phyloP scores from a whole-genome alignment of 2,329 filamentous ascomycete species.

The Mycosphaerelloides madeirae region DNA sequence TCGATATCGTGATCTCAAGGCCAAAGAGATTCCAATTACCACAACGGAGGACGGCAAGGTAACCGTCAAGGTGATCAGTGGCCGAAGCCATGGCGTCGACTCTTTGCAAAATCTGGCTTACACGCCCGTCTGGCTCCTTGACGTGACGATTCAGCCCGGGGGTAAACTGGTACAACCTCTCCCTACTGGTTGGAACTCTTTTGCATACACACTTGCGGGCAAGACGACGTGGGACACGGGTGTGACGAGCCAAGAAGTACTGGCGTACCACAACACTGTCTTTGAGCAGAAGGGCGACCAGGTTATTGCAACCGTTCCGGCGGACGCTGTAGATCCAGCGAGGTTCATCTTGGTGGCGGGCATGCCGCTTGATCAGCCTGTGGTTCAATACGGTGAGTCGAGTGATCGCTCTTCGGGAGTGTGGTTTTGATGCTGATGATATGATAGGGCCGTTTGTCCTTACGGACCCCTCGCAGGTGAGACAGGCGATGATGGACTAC shows the following conservation, averaged over 20 bases:
- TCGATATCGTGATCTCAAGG: conserved; percentile 79
- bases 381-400: conserved; percentile 67
- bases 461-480: conserved; percentile 65
- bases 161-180: conserved; percentile 70
- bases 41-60: conserved; percentile 68
- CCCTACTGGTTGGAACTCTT: conserved; percentile 81
- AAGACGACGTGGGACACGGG: conserved; percentile 59
- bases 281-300: conserved; percentile 76
- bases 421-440: neutral
- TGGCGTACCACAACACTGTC: conserved; percentile 80
- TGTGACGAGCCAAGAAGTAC: conserved; percentile 49
- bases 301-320: conserved; percentile 65
- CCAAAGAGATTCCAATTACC: conserved; percentile 72
- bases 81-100: conserved; percentile 76
- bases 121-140: conserved; percentile 94
- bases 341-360: conserved; percentile 71
- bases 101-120: conserved; percentile 87
- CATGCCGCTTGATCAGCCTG: conserved; percentile 70
- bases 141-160: conserved; percentile 74
- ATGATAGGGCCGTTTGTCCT: conserved; percentile 64
- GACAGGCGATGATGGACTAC: conserved; percentile 72
- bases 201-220: conserved; percentile 79
- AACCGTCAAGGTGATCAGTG: conserved; percentile 83
- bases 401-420: neutral
- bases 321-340: conserved; percentile 55